Conservation (phyloP, 352 stramenopile species). For the Phytophthora cajani region DNA sequence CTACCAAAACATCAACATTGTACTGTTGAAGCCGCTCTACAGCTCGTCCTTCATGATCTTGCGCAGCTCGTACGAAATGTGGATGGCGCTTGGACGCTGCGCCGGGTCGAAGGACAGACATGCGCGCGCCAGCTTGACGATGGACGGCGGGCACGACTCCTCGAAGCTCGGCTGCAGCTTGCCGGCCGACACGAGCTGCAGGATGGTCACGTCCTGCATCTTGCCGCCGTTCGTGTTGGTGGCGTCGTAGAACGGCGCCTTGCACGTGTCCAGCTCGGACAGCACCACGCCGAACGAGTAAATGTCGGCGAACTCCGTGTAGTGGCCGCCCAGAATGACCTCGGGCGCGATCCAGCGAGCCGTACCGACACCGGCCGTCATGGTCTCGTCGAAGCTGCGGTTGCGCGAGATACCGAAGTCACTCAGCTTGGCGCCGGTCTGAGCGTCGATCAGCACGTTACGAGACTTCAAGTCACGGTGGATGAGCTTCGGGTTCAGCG, state of each 20-base stretch:
- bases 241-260: slow-evolving; percentile 64
- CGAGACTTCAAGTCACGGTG: slow-evolving; percentile 76
- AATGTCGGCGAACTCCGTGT: slow-evolving; percentile 64
- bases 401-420: slow-evolving; percentile 78
- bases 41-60: slow-evolving; percentile 82
- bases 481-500: slow-evolving; percentile 68
- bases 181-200: slow-evolving; percentile 70
- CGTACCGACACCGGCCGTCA: slow-evolving; percentile 68
- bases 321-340: slow-evolving; percentile 56
- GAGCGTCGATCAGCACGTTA: slow-evolving; percentile 70
- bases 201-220: slow-evolving; percentile 70
- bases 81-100: slow-evolving; percentile 73
- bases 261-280: slow-evolving; percentile 73
- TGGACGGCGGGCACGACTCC: slow-evolving; percentile 50
- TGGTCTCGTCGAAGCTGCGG: slow-evolving; percentile 59
- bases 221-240: slow-evolving; percentile 68
- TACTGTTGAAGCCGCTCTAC: slow-evolving; percentile 23
- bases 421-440: slow-evolving; percentile 66
- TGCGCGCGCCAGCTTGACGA: slow-evolving; percentile 64
- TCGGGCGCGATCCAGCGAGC: slow-evolving; percentile 65
- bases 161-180: slow-evolving; percentile 74
- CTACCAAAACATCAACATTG: slow-evolving; percentile 7
- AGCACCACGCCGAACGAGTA: slow-evolving; percentile 67
- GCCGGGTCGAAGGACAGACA: slow-evolving; percentile 73
- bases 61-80: slow-evolving; percentile 80